Percentiles rank a stretch among this genome's conserved stretches.
phyloP scores from a whole-genome alignment of 371 early-diverging fungal species.

The Lichtheimia ramosa region DNA sequence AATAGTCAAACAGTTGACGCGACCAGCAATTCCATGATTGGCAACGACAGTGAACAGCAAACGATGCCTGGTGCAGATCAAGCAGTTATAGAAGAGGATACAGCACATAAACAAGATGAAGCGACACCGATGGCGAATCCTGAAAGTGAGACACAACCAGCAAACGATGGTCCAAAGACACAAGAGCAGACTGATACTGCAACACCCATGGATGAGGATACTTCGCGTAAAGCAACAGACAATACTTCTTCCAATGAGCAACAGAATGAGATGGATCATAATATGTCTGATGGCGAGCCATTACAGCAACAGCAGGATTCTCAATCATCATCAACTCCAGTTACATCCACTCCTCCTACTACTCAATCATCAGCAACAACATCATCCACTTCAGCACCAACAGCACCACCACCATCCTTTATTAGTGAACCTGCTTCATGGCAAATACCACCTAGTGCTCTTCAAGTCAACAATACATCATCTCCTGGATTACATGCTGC shows the following conservation, averaged over 20 bases:
- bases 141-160: too few relatives aligned
- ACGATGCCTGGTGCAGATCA: too few relatives aligned
- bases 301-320: background rate
- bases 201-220: background rate
- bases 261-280: background rate
- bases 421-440: slow-evolving; percentile 51
- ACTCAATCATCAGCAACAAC: background rate
- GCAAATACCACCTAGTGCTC: slow-evolving; percentile 55
- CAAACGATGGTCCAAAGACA: background rate
- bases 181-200: background rate
- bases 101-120: too few relatives aligned
- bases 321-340: too few relatives aligned
- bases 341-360: background rate
- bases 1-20: too few relatives aligned
- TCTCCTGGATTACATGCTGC: slow-evolving; percentile 8
- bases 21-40: too few relatives aligned
- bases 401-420: slow-evolving; percentile 2
- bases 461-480: slow-evolving; percentile 21
- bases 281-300: background rate
- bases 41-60: too few relatives aligned
- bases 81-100: too few relatives aligned
- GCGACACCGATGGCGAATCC: too few relatives aligned
- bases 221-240: background rate
- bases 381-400: background rate
- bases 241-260: background rate